A percentile compares a stretch with the other conserved stretches of the same genome.
Evolutionary conservation across 805 yeast species (phyloP).

Genomic region (Monosporozyma servazzii): DNA sequence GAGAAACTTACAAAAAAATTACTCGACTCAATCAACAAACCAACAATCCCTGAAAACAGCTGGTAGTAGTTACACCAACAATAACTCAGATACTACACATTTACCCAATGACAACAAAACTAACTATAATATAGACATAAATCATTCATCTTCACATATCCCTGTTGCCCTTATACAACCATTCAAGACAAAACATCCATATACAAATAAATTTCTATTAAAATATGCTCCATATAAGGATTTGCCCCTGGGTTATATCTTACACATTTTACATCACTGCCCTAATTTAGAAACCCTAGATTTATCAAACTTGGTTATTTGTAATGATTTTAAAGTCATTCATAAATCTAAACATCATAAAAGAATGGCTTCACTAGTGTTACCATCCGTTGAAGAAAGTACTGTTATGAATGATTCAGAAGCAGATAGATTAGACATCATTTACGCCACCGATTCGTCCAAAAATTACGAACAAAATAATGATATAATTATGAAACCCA

Average conservation of each 20-base stretch:
- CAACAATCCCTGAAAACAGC: neutral
- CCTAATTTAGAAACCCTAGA: constrained; percentile 48
- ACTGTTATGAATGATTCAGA: constrained; percentile 6
- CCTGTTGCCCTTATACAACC: constrained; percentile 4
- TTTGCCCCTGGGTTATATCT: constrained; percentile 65
- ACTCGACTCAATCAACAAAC: neutral
- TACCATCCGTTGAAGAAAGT: constrained; percentile 14
- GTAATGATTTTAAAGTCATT: constrained; percentile 51
- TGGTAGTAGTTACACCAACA: neutral
- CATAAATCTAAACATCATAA: constrained; percentile 8
- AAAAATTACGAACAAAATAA: constrained; percentile 18
- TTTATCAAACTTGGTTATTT: constrained; percentile 52
- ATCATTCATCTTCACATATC: neutral
- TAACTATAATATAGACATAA: neutral
- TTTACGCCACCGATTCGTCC: constrained; percentile 25
- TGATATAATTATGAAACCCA: neutral
- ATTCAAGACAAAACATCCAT: constrained; percentile 40
- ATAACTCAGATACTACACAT: neutral
- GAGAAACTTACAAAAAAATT: neutral
- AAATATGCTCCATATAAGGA: constrained; percentile 65
- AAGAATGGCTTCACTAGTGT: constrained; percentile 9
- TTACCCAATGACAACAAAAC: neutral
- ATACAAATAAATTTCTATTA: constrained; percentile 47
- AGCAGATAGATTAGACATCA: constrained; percentile 15
- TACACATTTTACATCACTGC: constrained; percentile 63